Conservation (phyloP, 306 rosid genomes). For the Rubus parviflorus region DNA sequence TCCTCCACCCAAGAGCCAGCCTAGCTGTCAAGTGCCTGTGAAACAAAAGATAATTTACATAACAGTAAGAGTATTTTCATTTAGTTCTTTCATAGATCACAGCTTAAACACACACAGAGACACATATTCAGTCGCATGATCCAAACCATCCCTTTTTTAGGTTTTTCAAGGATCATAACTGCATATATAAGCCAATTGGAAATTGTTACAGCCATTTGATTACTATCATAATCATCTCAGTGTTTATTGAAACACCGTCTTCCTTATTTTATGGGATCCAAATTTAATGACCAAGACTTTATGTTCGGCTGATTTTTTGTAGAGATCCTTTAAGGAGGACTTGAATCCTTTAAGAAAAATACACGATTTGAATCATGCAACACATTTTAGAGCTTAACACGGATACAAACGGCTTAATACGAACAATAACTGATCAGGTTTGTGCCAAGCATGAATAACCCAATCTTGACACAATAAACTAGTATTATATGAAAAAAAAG, state of each 20-base stretch:
- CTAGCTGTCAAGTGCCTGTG: constrained; percentile 83
- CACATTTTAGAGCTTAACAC: neutral
- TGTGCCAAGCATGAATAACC: no score
- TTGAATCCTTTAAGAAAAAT: neutral
- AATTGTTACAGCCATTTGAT: neutral
- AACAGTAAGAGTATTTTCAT: neutral
- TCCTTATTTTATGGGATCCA: neutral
- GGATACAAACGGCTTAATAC: no score
- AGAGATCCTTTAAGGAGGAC: neutral
- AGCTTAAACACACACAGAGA: neutral
- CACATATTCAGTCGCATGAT: neutral
- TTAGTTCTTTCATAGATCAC: neutral
- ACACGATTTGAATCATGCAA: neutral
- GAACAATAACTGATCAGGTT: no score
- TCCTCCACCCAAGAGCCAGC: constrained; percentile 98
- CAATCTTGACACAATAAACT: no score
- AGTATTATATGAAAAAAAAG: no score
- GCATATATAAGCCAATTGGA: neutral
- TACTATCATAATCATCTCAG: no score
- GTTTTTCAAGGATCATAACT: neutral
- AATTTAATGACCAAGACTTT: neutral
- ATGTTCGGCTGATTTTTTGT: neutral
- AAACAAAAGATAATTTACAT: constrained; percentile 17
- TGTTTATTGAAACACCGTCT: neutral
- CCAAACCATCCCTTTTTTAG: neutral